Conservation (phyloP, 1,284 basidiomycete genomes). For the Apiotrichum veenhuisii region DNA sequence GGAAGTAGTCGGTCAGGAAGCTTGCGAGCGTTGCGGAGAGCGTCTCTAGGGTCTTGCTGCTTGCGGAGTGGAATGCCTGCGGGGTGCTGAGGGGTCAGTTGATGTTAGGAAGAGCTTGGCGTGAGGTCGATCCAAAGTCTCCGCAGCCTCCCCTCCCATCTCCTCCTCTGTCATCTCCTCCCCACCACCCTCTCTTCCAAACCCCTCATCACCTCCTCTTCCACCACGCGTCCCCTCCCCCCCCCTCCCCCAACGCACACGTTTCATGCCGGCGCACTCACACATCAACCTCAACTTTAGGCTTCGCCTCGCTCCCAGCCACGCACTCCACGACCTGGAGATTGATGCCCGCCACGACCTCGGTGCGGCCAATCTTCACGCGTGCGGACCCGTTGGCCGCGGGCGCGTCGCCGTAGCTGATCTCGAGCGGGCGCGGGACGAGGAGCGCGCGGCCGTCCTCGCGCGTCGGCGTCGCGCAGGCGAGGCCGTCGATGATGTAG, state of each 20-base stretch:
- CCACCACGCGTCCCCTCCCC: no score
- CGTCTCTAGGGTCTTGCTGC: conserved; percentile 20
- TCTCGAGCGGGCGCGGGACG: conserved; percentile 31
- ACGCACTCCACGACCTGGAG: conserved; percentile 42
- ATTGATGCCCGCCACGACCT: conserved; percentile 46
- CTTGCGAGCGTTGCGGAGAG: conserved; percentile 38
- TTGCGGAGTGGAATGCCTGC: conserved; percentile 40
- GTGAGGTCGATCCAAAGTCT: no score
- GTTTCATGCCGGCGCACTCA: no score
- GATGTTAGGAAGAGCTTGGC: no score
- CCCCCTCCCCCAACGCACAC: no score
- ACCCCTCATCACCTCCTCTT: no score
- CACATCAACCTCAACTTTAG: conserved; percentile 48
- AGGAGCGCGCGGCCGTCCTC: conserved; percentile 39
- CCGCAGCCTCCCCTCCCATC: no score
- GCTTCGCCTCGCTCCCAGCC: conserved; percentile 23
- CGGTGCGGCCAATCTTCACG: conserved; percentile 40
- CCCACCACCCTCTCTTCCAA: no score
- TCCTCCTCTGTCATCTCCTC: no score
- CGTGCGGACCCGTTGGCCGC: conserved; percentile 46
- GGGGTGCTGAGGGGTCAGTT: conserved; percentile 47
- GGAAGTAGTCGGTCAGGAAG: conserved; percentile 41
- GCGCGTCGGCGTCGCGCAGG: conserved; percentile 38
- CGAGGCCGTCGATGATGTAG: conserved; percentile 45
- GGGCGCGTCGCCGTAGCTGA: conserved; percentile 45